Conservation (phyloP, 176 grass and related monocot genomes). For the Oryza glaberrima region DNA sequence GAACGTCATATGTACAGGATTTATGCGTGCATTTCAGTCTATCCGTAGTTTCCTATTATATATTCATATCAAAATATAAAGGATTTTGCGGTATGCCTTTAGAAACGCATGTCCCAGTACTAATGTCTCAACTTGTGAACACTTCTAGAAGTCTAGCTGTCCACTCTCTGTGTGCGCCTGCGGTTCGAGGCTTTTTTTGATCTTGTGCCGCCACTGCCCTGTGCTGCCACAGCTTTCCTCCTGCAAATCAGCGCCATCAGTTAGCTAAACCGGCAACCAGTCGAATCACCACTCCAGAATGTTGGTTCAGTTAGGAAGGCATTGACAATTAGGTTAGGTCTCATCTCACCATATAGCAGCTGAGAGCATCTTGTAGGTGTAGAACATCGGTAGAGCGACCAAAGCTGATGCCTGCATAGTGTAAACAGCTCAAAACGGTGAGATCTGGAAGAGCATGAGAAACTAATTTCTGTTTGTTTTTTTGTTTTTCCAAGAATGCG, state of each 20-base stretch:
- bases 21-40: background rate
- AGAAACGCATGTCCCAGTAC: background rate
- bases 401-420: conserved; percentile 27
- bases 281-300: background rate
- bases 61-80: no score
- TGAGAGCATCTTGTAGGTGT: conserved; percentile 17
- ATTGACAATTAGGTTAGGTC: background rate
- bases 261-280: background rate
- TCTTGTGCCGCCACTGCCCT: background rate
- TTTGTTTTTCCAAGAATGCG: background rate
- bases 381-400: conserved; percentile 6
- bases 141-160: background rate
- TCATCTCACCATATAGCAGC: conserved; percentile 20
- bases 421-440: background rate
- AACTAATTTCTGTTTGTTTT: background rate
- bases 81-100: background rate
- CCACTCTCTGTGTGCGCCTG: background rate
- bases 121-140: background rate
- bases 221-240: background rate
- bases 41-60: background rate
- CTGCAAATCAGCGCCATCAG: background rate
- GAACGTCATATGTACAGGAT: background rate
- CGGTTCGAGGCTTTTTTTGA: background rate
- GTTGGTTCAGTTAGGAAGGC: background rate
- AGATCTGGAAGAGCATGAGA: background rate